Base-by-base conservation (phyloP, 441 rosid species). In the Pelargonium citronellum region DNA sequence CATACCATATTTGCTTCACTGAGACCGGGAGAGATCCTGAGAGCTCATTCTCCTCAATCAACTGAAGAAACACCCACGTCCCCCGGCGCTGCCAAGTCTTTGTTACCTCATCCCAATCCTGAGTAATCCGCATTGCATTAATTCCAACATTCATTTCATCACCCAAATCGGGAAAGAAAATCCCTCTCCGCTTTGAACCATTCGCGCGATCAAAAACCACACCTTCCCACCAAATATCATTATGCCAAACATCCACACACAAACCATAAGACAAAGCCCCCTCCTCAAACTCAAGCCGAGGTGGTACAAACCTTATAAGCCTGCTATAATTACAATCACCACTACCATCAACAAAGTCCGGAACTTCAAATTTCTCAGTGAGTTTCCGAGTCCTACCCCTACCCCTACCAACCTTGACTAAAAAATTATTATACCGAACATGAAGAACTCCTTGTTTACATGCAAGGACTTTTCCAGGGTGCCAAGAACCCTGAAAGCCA, bases 141-240 rank as follows among this genome's bases (percentile, higher is more conserved):
- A 82, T 34, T 20, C 43, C 73, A 49, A 65, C 60, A 24, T 8
- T 60, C 78, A 79, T 69, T 75, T 92, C 90, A 78, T 90, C 93
- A 24, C 93, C 96, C 73, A 87, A 74, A 74, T 90, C 96, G 1
- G 98, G 96, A 74, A 90, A 92, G 81, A 90, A 87, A 16, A 92
- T 76, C 66, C 69, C 78, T 75, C 95, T 85, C 73, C 77, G 58
- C 61, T 80, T 81, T 1, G 79, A 73, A 70, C 82, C 88, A 71
- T 75, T 76, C 16, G 74, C 78, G 53, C 72, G 73, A 57, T 92
- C 91, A 37, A 89, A 87, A 68, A 90, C 9, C 37, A 92, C 95
- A 68, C 96, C 98, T 79, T 92, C 98, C 96, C 95, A 85, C 96
- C 96, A 90, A 49, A 86, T 84, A 1, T 86, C 91, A n/a, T 57